Percentiles rank a stretch among this genome's conserved stretches.
phyloP scores from a whole-genome alignment of 176 grass and related monocot genomes.

The Bothriochloa decipiens region DNA sequence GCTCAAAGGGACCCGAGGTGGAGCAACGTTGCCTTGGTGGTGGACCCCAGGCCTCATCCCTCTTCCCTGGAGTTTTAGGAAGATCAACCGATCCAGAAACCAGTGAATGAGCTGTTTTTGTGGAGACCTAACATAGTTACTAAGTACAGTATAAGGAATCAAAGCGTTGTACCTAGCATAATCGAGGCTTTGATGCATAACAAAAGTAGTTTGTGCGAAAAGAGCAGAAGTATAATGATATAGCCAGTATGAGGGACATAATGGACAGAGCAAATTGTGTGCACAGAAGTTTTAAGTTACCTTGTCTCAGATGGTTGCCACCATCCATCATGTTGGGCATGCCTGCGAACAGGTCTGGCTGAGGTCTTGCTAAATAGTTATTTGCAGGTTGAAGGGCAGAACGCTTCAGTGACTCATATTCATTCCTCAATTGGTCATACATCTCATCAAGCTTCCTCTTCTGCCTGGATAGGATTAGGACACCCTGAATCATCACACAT shows the following conservation, averaged over 20 bases:
- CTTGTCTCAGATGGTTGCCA: slow-evolving; percentile 50
- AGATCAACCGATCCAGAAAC: slow-evolving; percentile 68
- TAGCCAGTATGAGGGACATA: background rate
- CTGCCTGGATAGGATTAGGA: slow-evolving; percentile 55
- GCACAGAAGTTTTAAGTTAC: slow-evolving; percentile 47
- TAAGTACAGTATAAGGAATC: slow-evolving; percentile 24
- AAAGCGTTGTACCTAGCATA: background rate
- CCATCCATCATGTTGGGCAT: slow-evolving; percentile 58
- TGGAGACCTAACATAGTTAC: slow-evolving; percentile 54
- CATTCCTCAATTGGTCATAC: slow-evolving; percentile 85
- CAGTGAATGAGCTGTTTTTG: slow-evolving; percentile 88
- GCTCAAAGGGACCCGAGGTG: slow-evolving; percentile 56
- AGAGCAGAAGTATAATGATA: background rate
- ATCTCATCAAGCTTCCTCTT: slow-evolving; percentile 95
- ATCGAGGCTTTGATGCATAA: slow-evolving; percentile 22
- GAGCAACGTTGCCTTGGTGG: slow-evolving; percentile 46
- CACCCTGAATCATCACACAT: slow-evolving; percentile 17
- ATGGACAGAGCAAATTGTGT: slow-evolving; percentile 4
- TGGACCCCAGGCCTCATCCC: slow-evolving; percentile 72
- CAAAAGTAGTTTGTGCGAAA: background rate
- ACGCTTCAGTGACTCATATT: slow-evolving; percentile 72
- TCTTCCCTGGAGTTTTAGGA: slow-evolving; percentile 85
- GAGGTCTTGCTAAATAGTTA: slow-evolving; percentile 65
- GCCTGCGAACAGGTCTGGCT: slow-evolving; percentile 70
- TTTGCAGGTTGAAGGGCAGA: slow-evolving; percentile 76